These are phyloP conservation scores for Pichia sp. DNA, from an alignment of 1,139 yeast species.

Conservation along the genomic window DNA sequence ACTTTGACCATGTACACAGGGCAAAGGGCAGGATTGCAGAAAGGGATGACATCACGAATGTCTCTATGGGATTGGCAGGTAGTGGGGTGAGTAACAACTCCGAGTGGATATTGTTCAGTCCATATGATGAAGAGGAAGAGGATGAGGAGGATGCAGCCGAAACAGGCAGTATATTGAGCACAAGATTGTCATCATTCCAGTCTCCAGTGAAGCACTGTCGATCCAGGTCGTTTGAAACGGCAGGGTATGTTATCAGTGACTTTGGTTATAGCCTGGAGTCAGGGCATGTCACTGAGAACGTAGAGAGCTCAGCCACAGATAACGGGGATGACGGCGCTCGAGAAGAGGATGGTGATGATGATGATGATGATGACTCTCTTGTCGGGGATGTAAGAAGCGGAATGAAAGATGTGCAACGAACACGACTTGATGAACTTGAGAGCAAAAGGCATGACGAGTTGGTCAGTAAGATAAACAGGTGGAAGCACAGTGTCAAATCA, in stretches of 20 bases:
- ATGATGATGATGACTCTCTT: conserved; percentile 13
- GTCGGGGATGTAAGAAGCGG: conserved; percentile 9
- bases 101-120: conserved; percentile 14
- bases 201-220: neutral
- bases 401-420: neutral
- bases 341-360: conserved; percentile 2
- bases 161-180: conserved; percentile 12
- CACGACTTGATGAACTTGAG: neutral
- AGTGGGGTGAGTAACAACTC: conserved; percentile 7
- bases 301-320: neutral
- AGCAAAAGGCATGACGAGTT: conserved; percentile 10
- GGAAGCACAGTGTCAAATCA: conserved; percentile 11
- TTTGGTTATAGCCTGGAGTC: conserved; percentile 4
- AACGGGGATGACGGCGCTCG: neutral
- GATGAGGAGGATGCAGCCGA: neutral
- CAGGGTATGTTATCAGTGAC: conserved; percentile 12
- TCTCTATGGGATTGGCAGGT: neutral
- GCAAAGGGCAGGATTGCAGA: neutral
- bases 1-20: neutral
- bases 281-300: neutral
- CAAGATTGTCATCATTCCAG: conserved; percentile 10
- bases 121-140: neutral
- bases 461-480: conserved; percentile 13
- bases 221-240: neutral
- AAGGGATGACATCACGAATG: neutral